These are phyloP conservation scores for Sporobolomyces roseus DNA, from an alignment of 768 basidiomycete species.

Conservation along the genomic window DNA sequence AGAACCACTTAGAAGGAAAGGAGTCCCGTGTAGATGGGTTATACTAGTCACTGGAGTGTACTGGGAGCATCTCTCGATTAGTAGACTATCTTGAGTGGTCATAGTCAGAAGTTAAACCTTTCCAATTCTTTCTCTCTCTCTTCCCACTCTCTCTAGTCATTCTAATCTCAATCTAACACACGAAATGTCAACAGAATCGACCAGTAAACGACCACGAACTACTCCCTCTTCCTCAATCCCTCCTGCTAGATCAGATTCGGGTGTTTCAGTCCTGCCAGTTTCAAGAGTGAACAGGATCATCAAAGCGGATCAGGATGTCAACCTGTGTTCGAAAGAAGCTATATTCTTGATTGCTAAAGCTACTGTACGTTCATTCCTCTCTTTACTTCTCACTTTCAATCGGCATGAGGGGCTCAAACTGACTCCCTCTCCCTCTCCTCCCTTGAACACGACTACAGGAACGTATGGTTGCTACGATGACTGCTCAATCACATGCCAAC, in stretches of 20 bases:
- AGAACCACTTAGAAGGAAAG: neutral
- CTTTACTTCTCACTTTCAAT: neutral
- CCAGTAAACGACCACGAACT: neutral
- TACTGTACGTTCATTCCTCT: slow-evolving; percentile 45
- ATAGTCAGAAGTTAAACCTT: neutral
- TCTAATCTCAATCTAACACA: neutral
- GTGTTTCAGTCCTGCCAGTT: slow-evolving; percentile 46
- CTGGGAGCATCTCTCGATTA: neutral
- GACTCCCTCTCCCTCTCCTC: neutral
- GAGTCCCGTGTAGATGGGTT: neutral
- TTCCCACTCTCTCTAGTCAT: neutral
- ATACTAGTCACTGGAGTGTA: slow-evolving; percentile 12
- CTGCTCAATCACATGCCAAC: slow-evolving; percentile 48
- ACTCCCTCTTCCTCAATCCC: neutral
- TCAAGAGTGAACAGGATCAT: slow-evolving; percentile 49
- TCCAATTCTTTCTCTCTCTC: neutral
- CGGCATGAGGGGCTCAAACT: neutral
- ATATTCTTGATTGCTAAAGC: slow-evolving; percentile 50
- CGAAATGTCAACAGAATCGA: neutral
- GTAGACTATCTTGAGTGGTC: no score
- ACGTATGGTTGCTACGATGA: slow-evolving; percentile 49
- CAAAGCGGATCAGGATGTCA: slow-evolving; percentile 51
- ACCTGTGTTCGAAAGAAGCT: slow-evolving; percentile 49
- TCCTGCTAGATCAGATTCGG: neutral
- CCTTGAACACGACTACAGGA: no score